Conservation (phyloP, 2,329 filamentous ascomycete genomes). For the Lecanicillium sp. region DNA sequence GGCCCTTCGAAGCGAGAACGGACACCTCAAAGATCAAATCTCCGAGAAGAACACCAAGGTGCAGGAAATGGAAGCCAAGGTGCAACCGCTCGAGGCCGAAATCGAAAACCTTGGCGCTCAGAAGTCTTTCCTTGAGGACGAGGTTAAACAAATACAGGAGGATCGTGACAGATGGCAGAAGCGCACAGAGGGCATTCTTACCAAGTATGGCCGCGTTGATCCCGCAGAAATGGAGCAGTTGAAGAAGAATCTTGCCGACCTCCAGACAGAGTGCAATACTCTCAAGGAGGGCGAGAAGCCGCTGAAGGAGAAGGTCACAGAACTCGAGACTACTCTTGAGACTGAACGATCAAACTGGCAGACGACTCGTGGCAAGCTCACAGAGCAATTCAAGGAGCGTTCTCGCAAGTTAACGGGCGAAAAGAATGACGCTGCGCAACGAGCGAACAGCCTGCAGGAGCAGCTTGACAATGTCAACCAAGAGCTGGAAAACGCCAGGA, state of each 20-base stretch:
- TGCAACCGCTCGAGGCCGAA: constrained; percentile 74
- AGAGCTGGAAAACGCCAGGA: constrained; percentile 46
- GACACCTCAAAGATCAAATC: constrained; percentile 68
- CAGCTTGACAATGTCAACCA: constrained; percentile 37
- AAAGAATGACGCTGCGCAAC: constrained; percentile 41
- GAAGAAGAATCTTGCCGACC: constrained; percentile 62
- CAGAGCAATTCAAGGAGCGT: constrained; percentile 56
- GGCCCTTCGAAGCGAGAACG: constrained; percentile 78
- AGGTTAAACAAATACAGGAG: constrained; percentile 80
- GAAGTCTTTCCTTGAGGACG: constrained; percentile 72
- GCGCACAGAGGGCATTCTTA: constrained; percentile 88
- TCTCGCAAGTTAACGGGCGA: constrained; percentile 46
- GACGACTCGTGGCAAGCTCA: constrained; percentile 41
- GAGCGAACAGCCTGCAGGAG: constrained; percentile 44
- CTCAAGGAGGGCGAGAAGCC: constrained; percentile 41
- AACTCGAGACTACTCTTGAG: constrained; percentile 43
- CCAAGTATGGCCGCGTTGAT: constrained; percentile 92
- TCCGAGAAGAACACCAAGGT: constrained; percentile 67
- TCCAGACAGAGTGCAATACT: constrained; percentile 57
- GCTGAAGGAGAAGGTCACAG: constrained; percentile 44
- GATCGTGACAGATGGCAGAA: constrained; percentile 95
- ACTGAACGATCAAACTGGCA: constrained; percentile 47
- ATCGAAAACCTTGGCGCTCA: constrained; percentile 78
- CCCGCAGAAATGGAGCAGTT: constrained; percentile 86
- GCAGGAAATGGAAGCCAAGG: constrained; percentile 62